Evolutionary conservation across 352 stramenopile species (phyloP), one percentile per base, ranked within the genome.

Genomic region (Paralagenidium karlingii): DNA sequence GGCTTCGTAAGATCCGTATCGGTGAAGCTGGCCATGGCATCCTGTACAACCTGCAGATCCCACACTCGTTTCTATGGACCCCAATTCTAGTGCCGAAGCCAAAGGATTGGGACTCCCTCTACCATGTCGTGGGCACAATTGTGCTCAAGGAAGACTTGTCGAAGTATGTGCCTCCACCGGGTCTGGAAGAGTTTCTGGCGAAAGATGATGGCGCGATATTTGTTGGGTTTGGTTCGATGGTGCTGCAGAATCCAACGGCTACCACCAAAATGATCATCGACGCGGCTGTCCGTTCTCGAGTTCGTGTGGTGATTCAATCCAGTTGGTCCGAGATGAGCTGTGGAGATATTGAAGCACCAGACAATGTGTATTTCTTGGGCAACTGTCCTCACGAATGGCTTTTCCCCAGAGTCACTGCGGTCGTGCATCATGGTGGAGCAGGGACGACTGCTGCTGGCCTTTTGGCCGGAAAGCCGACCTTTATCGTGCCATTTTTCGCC

Each of bases 401-500:
- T 3, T 71, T 97, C 47, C 74, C 77, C 11, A 70, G 78, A 6
- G 80, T 92, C 22, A 80, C 64, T 28, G 88, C 81, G 8, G 82
- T 96, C 3, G 75, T 96, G 28, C 82, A 94, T 60, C 75, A 89
- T 53, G 61, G 75, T 34, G 71, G 74, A 32, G 40, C 90, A 39
- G 88, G 88, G 13, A 97, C 91, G 22, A 95, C 86, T 13, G 86
- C 87, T 15, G 83, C 85, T 0, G 91, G 86, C 10, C 55, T 97
- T 2, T 40, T 91, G 27, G 81, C 80, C 31, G 86, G 85, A 0
- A 90, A 96, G 34, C 89, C 91, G 1, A 97, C 86, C 6, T 87
- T 96, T 41, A 83, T 97, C 11, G 89, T 91, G 40, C 91, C 91
- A 6, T 97, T 97, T 43, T 97, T 97, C 51, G 85, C 82, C 18